Percentiles rank a stretch among this genome's conserved stretches.
These are phyloP conservation scores for Nitzschia sp. DNA, from an alignment of 108 stramenopile species.

Conservation along the genomic window DNA sequence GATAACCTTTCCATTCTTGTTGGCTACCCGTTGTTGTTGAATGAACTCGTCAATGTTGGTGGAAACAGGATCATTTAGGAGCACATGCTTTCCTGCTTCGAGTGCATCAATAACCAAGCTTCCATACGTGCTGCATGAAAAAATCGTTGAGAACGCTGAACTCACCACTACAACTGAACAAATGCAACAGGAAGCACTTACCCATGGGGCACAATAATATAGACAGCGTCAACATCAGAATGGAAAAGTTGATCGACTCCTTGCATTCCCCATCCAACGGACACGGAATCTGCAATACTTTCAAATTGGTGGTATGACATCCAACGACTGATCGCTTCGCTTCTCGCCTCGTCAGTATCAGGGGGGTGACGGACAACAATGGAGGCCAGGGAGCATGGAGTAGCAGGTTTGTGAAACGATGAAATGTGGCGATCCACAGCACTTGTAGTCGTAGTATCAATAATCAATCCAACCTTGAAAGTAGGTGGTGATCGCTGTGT, in stretches of 20 bases:
- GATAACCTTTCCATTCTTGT: conserved; percentile 48
- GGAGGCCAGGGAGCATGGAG: conserved; percentile 15
- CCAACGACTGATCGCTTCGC: conserved; percentile 9
- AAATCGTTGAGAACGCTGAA: background rate
- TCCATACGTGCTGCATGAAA: conserved; percentile 19
- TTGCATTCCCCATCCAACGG: conserved; percentile 23
- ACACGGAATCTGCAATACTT: background rate
- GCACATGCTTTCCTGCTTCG: conserved; percentile 52
- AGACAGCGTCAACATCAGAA: conserved; percentile 39
- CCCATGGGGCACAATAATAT: conserved; percentile 35
- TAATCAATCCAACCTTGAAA: conserved; percentile 28
- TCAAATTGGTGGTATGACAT: conserved; percentile 14
- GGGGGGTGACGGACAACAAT: conserved; percentile 29
- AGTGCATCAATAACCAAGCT: conserved; percentile 44
- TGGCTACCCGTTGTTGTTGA: conserved; percentile 47
- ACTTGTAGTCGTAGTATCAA: conserved; percentile 16
- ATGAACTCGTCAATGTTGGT: conserved; percentile 39
- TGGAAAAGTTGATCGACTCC: conserved; percentile 31
- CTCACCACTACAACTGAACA: background rate
- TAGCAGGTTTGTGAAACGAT: conserved; percentile 28
- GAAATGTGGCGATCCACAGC: conserved; percentile 23
- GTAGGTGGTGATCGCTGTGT: too few relatives aligned
- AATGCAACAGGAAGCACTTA: background rate
- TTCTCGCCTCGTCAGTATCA: background rate
- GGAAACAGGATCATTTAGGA: conserved; percentile 71